Conservation (phyloP, 1,284 basidiomycete genomes). For the Takashimella tepidaria region DNA sequence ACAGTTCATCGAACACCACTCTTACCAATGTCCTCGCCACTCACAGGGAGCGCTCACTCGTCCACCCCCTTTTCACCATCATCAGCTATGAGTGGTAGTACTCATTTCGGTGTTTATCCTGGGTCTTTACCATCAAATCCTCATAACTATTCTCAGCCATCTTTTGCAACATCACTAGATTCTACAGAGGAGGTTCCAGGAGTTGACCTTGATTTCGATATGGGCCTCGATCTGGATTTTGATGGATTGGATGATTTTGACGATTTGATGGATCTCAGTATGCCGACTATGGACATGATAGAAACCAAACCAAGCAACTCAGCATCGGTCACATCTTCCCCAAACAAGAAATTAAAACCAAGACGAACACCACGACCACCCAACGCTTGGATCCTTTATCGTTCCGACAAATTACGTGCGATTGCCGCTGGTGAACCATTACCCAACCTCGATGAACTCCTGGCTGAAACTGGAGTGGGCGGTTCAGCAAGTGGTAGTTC, state of each 20-base stretch:
- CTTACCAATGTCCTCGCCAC: neutral
- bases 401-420: slow-evolving; percentile 55
- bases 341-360: neutral
- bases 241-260: neutral
- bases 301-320: neutral
- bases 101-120: neutral
- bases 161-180: neutral
- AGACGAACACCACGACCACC: slow-evolving; percentile 63
- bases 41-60: neutral
- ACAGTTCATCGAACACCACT: neutral
- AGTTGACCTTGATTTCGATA: neutral
- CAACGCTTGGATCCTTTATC: slow-evolving; percentile 90
- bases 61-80: neutral
- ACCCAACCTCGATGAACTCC: slow-evolving; percentile 21
- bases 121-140: neutral
- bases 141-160: neutral
- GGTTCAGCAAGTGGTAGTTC: slow-evolving; percentile 1
- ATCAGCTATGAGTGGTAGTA: neutral
- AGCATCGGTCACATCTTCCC: neutral
- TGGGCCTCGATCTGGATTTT: neutral
- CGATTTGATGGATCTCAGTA: neutral
- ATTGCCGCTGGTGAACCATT: slow-evolving; percentile 30
- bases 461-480: neutral
- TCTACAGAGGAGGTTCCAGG: neutral
- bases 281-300: neutral